These are phyloP conservation scores for Globisporangium nagaii DNA, from an alignment of 352 stramenopile species.

Conservation along the genomic window DNA sequence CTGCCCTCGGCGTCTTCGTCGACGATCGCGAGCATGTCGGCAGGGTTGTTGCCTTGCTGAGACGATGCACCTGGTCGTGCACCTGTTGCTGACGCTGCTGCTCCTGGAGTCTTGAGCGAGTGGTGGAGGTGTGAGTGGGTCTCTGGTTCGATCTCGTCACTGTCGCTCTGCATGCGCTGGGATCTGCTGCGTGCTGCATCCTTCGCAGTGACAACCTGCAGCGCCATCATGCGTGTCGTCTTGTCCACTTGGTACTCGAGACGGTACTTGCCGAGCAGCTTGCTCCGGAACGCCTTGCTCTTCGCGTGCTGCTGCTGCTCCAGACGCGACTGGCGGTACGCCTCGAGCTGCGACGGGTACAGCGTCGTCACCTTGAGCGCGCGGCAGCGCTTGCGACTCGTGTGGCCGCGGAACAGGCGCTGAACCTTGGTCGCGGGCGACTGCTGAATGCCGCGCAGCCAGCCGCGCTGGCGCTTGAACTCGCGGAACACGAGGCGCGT, in stretches of 20 bases:
- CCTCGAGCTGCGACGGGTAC: slow-evolving; percentile 35
- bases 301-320: slow-evolving; percentile 17
- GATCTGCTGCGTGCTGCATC: not conserved
- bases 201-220: slow-evolving; percentile 5
- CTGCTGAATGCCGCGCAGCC: slow-evolving; percentile 50
- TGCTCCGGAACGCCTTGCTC: slow-evolving; percentile 29
- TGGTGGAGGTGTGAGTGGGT: slow-evolving; percentile 12
- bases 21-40: not conserved
- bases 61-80: slow-evolving; percentile 3
- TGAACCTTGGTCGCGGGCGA: slow-evolving; percentile 72
- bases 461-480: slow-evolving; percentile 60
- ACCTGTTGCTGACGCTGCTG: slow-evolving; percentile 5
- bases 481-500: slow-evolving; percentile 58
- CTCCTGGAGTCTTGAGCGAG: slow-evolving; percentile 12
- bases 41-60: slow-evolving; percentile 4
- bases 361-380: slow-evolving; percentile 34
- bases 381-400: slow-evolving; percentile 23
- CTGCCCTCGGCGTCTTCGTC: not conserved
- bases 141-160: slow-evolving; percentile 7
- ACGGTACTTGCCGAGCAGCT: slow-evolving; percentile 57
- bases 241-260: slow-evolving; percentile 40
- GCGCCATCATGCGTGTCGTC: slow-evolving; percentile 44
- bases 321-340: slow-evolving; percentile 31
- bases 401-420: slow-evolving; percentile 46
- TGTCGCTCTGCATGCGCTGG: not conserved